Percentiles rank a stretch among this genome's conserved stretches.
Evolutionary conservation across 768 basidiomycete genomes (phyloP).

Genomic region (Phylloporus arenicola): DNA sequence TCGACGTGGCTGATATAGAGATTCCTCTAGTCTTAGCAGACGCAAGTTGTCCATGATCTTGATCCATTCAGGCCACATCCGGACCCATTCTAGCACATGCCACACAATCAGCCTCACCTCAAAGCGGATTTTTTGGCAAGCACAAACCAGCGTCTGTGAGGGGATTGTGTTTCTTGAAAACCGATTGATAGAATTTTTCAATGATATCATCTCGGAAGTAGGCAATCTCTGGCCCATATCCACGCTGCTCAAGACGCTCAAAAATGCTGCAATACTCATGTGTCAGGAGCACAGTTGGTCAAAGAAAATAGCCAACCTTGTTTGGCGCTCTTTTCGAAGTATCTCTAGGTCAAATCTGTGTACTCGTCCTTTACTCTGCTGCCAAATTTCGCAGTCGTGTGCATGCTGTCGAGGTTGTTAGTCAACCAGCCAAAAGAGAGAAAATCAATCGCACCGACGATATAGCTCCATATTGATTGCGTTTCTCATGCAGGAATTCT

Average conservation of each 20-base stretch:
- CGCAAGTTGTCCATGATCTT: constrained; percentile 1
- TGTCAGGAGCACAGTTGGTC: neutral
- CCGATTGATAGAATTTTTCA: neutral
- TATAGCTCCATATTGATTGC: neutral
- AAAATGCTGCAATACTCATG: constrained; percentile 13
- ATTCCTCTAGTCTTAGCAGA: constrained; percentile 1
- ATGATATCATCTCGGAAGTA: neutral
- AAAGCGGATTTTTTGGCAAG: neutral
- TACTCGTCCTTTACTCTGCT: constrained; percentile 6
- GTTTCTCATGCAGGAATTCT: constrained; percentile 4
- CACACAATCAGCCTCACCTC: neutral
- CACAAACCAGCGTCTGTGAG: constrained; percentile 12
- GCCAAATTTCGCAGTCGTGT: constrained; percentile 4
- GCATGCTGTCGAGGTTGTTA: constrained; percentile 9
- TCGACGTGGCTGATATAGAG: constrained; percentile 7
- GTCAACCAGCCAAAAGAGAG: neutral
- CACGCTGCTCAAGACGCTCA: constrained; percentile 8
- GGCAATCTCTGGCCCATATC: constrained; percentile 9
- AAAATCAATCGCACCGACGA: neutral
- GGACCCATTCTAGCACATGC: constrained; percentile 4
- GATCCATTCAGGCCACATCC: constrained; percentile 1
- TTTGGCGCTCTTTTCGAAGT: constrained; percentile 7
- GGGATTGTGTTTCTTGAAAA: constrained; percentile 7
- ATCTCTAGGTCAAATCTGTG: constrained; percentile 8
- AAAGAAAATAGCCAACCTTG: constrained; percentile 1